Evolutionary conservation across 768 basidiomycete species (phyloP).

Genomic region (Pleurotus sapidus): DNA sequence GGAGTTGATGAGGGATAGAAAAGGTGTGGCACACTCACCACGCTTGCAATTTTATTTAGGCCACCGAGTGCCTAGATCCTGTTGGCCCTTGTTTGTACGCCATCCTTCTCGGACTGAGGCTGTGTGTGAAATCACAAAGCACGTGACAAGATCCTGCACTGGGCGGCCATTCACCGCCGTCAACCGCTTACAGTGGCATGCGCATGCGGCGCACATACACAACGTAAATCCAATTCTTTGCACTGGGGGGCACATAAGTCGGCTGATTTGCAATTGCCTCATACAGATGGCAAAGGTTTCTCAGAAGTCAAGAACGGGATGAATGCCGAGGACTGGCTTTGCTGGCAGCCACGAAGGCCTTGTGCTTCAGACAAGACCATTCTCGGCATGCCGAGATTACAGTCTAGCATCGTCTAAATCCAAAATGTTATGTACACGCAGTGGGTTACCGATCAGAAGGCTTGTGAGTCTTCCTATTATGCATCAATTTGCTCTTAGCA

Average conservation of each 20-base stretch:
- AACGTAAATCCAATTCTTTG: too few relatives aligned
- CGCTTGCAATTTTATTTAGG: slow-evolving; percentile 4
- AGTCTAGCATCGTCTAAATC: background rate
- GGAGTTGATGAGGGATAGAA: slow-evolving; percentile 7
- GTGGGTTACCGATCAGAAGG: too few relatives aligned
- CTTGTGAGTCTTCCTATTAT: too few relatives aligned
- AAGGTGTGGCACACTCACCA: slow-evolving; percentile 6
- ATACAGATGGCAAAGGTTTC: too few relatives aligned
- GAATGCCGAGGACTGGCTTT: background rate
- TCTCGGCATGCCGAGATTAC: slow-evolving; percentile 6
- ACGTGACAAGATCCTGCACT: background rate
- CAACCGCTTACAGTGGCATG: background rate
- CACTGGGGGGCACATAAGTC: too few relatives aligned
- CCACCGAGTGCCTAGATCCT: slow-evolving; percentile 6
- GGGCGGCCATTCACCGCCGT: slow-evolving; percentile 1
- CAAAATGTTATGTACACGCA: background rate
- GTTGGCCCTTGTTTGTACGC: slow-evolving; percentile 1
- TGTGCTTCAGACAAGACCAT: background rate
- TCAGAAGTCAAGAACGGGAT: background rate
- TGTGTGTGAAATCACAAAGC: background rate
- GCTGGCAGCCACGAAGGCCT: slow-evolving; percentile 5
- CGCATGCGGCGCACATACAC: background rate
- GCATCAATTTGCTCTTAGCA: too few relatives aligned
- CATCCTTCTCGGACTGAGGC: slow-evolving; percentile 7
- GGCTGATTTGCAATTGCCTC: too few relatives aligned